Conservation (phyloP, 108 stramenopile genomes). For the Nitzschia sp. region DNA sequence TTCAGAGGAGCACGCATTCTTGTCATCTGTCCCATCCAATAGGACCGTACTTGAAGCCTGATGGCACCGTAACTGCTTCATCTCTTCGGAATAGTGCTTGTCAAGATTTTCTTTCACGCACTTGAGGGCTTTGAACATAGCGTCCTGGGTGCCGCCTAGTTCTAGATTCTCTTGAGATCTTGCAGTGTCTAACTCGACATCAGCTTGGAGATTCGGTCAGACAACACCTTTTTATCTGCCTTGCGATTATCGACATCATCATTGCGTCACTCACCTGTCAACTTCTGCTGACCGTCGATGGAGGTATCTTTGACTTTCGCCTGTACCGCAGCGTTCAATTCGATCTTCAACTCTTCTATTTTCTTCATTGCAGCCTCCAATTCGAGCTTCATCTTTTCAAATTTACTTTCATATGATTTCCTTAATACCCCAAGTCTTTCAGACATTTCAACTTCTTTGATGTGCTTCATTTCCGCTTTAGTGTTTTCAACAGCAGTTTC, state of each 20-base stretch:
- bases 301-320: not conserved
- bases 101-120: constrained; percentile 16
- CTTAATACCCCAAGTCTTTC: constrained; percentile 14
- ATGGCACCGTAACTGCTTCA: no score
- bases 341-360: constrained; percentile 5
- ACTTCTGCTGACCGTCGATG: no score
- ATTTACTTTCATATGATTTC: constrained; percentile 29
- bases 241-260: constrained; percentile 13
- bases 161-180: constrained; percentile 4
- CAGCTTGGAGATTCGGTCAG: no score
- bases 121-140: constrained; percentile 9
- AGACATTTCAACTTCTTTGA: constrained; percentile 21
- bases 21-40: not conserved
- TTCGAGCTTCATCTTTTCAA: constrained; percentile 21
- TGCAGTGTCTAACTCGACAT: no score
- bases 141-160: constrained; percentile 2
- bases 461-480: not conserved
- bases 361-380: no score
- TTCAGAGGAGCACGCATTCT: constrained; percentile 3
- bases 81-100: constrained; percentile 19
- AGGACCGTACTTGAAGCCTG: no score
- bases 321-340: not conserved
- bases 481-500: constrained; percentile 12
- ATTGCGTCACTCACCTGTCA: not conserved
- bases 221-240: not conserved